These are phyloP conservation scores for Brassica carinata DNA, from an alignment of 345 rosid species.

Conservation along the genomic window DNA sequence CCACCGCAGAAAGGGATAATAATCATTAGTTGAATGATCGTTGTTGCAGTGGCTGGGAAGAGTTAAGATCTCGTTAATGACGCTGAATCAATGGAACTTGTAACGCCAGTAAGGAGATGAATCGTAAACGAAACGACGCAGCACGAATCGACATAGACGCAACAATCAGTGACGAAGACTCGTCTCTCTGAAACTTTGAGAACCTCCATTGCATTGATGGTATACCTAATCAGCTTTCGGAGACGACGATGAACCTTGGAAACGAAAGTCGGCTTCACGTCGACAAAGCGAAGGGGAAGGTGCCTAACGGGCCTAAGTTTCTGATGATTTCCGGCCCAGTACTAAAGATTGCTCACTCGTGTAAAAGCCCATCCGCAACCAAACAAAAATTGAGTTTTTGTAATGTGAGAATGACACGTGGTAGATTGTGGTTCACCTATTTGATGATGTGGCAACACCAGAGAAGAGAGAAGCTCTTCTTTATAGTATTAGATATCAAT, in stretches of 20 bases:
- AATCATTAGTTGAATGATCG: not conserved
- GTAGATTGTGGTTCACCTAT: too few species aligned
- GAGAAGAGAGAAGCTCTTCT: too few species aligned
- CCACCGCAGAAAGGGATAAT: not conserved
- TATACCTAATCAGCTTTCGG: not conserved
- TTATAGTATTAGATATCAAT: too few species aligned
- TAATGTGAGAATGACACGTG: too few species aligned
- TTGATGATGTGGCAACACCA: too few species aligned
- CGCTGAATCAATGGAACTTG: not conserved
- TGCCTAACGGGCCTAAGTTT: not conserved
- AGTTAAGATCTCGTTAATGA: not conserved
- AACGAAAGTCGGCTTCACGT: not conserved
- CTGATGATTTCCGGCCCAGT: not conserved
- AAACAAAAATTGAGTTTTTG: too few species aligned
- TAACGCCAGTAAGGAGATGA: not conserved
- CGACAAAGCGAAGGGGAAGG: not conserved
- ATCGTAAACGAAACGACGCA: not conserved
- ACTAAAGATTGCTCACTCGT: too few species aligned
- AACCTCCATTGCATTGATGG: not conserved
- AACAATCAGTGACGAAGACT: not conserved
- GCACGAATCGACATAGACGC: not conserved
- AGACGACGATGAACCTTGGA: not conserved
- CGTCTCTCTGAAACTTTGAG: not conserved
- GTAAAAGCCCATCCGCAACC: too few species aligned
- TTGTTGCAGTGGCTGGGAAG: too few species aligned